Percentiles rank a stretch among this genome's conserved stretches.
These are phyloP conservation scores for Tetraselmis striata DNA, from an alignment of 139 green algal genomes.

Conservation along the genomic window DNA sequence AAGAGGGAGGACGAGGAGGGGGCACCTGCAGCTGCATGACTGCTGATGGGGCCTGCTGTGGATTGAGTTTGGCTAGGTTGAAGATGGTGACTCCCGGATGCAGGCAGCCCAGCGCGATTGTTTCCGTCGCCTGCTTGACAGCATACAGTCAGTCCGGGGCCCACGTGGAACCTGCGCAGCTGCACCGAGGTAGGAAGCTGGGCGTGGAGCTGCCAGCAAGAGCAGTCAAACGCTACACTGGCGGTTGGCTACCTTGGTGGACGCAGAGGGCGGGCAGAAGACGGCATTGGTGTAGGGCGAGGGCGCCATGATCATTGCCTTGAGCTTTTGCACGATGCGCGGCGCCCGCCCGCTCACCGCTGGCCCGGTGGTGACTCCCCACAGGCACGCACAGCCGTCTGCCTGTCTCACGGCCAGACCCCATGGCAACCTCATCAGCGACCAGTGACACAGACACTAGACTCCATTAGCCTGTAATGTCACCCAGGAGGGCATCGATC, in stretches of 20 bases:
- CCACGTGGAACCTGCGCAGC: no score
- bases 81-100: not conserved
- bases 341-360: no score
- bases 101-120: not conserved
- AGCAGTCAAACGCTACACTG: no score
- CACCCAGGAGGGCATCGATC: no score
- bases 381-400: not conserved
- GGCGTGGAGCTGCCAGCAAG: no score
- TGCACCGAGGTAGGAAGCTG: no score
- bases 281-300: not conserved
- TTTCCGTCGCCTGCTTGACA: not conserved
- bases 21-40: not conserved
- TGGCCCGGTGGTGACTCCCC: not conserved
- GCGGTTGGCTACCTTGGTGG: not conserved
- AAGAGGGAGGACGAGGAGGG: no score
- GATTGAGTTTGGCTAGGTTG: not conserved
- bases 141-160: no score
- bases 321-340: not conserved
- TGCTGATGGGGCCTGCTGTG: not conserved
- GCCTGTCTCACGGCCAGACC: no score
- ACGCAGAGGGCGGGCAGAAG: not conserved
- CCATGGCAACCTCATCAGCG: no score
- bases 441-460: no score
- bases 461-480: no score
- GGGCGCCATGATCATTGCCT: not conserved